Evolutionary conservation across 2,329 filamentous ascomycete genomes (phyloP).

Genomic region (Aureobasidium subglaciale): DNA sequence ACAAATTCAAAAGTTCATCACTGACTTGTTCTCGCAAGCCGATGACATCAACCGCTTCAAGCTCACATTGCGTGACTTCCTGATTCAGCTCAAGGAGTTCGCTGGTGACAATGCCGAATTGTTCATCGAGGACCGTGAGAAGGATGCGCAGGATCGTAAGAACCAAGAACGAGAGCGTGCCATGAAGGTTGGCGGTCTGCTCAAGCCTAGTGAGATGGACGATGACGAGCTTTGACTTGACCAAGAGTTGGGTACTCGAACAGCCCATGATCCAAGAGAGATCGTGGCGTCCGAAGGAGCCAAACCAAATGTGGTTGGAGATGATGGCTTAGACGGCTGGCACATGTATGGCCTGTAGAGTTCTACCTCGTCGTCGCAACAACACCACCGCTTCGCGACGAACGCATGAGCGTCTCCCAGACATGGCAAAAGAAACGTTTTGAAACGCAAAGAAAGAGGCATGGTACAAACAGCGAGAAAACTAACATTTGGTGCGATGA

Average conservation of each 20-base stretch:
- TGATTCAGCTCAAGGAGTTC: constrained; percentile 96
- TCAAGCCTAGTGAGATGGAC: constrained; percentile 96
- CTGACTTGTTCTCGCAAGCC: constrained; percentile 81
- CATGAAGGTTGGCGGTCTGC: constrained; percentile 87
- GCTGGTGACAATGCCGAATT: constrained; percentile 91
- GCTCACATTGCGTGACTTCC: constrained; percentile 88
- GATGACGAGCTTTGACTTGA: constrained; percentile 77
- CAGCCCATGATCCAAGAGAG: constrained; percentile 22
- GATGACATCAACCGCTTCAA: constrained; percentile 92
- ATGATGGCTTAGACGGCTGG: constrained; percentile 12
- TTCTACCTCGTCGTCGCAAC: not conserved
- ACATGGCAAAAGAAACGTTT: not conserved
- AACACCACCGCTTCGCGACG: not conserved
- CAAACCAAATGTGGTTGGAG: not conserved
- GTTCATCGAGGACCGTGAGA: constrained; percentile 89
- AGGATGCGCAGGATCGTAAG: constrained; percentile 77
- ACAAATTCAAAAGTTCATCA: constrained; percentile 86
- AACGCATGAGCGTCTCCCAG: not conserved
- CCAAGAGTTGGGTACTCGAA: constrained; percentile 32
- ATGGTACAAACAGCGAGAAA: not conserved
- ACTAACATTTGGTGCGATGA: not conserved
- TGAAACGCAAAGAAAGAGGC: not conserved
- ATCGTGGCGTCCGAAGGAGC: not conserved
- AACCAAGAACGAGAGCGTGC: constrained; percentile 83
- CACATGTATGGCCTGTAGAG: constrained; percentile 9